Base-by-base conservation (phyloP, 1,284 basidiomycete species). In the Puccinia novopanici region DNA sequence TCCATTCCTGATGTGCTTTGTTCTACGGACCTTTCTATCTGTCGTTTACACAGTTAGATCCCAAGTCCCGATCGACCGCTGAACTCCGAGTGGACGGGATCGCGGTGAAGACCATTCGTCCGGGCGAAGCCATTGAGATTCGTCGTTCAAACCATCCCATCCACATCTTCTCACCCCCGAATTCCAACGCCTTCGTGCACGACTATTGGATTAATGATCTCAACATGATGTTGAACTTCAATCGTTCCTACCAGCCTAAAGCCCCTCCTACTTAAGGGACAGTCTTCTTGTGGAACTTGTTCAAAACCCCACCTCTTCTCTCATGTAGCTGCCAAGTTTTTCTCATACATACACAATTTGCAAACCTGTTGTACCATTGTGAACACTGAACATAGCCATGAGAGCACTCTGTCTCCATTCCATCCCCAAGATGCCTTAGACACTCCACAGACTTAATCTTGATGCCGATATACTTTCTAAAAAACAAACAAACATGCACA, bases 171-270 rank as follows among this genome's bases (percentile, higher is more conserved):
- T 57, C 79, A 13, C 71, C 82, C 55, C n/a, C 63, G 42, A 73
- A 52, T 42, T 52, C 63, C n/a, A 52, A 68, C 40, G 40, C 70
- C 45, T 55, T 63, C 9, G 92, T 92, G 83, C 93, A 93, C 83
- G 93, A 95, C 83, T 93, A 94, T 84, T 98, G 95, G 95, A 94
- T 98, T 30, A 88, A 93, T 81, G 96, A 98, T 85, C 97, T 98
- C 87, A 98, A 98, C 67, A 84, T 83, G 6, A 82, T 87, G 82
- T 83, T 87, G 50, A 84, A 84, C 65, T 86, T 86, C 76, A 86
- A 86, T 59, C 52, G 57, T 40, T 52, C 74, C 9, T 68, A 80
- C 57, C 57, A 55, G 45, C 24, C 78, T 42, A 80, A 80, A 55
- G 50, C 30, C n/a, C 24, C 22, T 68, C 65, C 8, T 68, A 40